Evolutionary conservation across 2,329 filamentous ascomycete genomes (phyloP), one percentile per base, ranked within the genome.

Genomic region (Trichoderma guizhouense): DNA sequence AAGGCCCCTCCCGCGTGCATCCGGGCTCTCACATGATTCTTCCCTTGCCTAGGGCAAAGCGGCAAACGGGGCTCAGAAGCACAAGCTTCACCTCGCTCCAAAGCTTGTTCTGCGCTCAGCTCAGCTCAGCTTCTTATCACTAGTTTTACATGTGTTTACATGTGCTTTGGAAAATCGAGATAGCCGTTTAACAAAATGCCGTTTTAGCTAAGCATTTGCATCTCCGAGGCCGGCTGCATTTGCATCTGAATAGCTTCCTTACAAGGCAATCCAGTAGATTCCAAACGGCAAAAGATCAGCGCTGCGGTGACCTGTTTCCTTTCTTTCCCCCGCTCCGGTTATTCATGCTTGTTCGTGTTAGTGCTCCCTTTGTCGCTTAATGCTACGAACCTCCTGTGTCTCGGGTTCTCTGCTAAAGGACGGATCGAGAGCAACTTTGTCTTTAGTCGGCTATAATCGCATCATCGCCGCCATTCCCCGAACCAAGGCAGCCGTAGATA

Each of bases 1-100:
- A 43, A 53, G 65, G 66, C 66, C 66, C 66, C 53, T 69, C 66
- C 66, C 66, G 66, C 55, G 36, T 69, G 66, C 66, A 61, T 69
- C 66, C 34, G 36, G 55, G 55, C 55, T 43, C 55, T 61, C 66
- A 69, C 65, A 68, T 68, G 55, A 69, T 60, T 61, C 36, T 51
- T 53, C 36, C 57, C 57, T 60, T 60, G 26, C 39, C 28, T 32
- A 51, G 57, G 28, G 53, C 55, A 51, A 60, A 51, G 43, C 43
- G 43, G 43, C 58, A 21, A 28, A 51, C 43, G 43, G 28, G n/a
- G 66, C 66, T 58, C 26, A 30, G 39, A 21, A 24, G 30, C 12
- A n/a, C 9, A 36, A 67, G 57, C 39, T 60, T 69, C 39, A 62
- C 28, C 12, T 55, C 43, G 43, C 28, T 36, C 47, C 8, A 69